A percentile compares a stretch with the other conserved stretches of the same genome.
These are phyloP conservation scores for Oryza officinalis DNA, from an alignment of 176 grass and related monocot genomes.

Conservation along the genomic window DNA sequence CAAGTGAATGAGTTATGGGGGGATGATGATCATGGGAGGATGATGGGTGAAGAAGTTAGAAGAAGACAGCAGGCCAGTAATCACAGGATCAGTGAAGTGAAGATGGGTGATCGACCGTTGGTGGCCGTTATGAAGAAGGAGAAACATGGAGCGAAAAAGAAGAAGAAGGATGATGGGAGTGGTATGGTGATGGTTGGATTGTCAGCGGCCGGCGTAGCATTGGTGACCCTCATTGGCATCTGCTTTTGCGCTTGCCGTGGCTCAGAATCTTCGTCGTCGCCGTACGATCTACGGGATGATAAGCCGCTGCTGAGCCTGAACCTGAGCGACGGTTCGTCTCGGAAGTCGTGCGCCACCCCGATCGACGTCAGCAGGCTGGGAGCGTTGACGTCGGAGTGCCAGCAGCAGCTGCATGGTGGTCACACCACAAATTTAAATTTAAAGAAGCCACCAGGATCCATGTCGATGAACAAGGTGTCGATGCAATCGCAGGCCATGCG, in stretches of 20 bases:
- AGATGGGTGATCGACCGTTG: too few relatives aligned
- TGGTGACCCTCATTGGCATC: slow-evolving; percentile 44
- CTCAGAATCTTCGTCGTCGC: neutral
- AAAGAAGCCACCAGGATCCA: neutral
- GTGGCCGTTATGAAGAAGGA: slow-evolving; percentile 14
- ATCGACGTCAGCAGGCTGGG: slow-evolving; percentile 68
- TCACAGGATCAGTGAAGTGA: too few relatives aligned
- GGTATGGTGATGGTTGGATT: slow-evolving; percentile 32
- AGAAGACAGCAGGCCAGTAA: too few relatives aligned
- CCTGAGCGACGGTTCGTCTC: slow-evolving; percentile 49
- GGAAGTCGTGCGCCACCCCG: slow-evolving; percentile 44
- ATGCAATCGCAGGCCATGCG: slow-evolving; percentile 27
- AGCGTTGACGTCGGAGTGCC: slow-evolving; percentile 16
- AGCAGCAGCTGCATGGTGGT: neutral
- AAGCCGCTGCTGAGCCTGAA: slow-evolving; percentile 31
- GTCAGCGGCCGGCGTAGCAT: slow-evolving; percentile 38
- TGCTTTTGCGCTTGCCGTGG: slow-evolving; percentile 51
- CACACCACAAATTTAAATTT: too few relatives aligned
- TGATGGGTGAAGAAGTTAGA: too few relatives aligned
- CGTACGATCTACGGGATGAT: slow-evolving; percentile 32
- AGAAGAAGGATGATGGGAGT: slow-evolving; percentile 15
- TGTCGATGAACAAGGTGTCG: slow-evolving; percentile 37
- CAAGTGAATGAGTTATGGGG: too few relatives aligned
- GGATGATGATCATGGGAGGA: too few relatives aligned
- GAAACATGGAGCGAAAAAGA: slow-evolving; percentile 21